These are phyloP conservation scores for Fusarium guadeloupense DNA, from an alignment of 2,329 filamentous ascomycete species.

Conservation along the genomic window DNA sequence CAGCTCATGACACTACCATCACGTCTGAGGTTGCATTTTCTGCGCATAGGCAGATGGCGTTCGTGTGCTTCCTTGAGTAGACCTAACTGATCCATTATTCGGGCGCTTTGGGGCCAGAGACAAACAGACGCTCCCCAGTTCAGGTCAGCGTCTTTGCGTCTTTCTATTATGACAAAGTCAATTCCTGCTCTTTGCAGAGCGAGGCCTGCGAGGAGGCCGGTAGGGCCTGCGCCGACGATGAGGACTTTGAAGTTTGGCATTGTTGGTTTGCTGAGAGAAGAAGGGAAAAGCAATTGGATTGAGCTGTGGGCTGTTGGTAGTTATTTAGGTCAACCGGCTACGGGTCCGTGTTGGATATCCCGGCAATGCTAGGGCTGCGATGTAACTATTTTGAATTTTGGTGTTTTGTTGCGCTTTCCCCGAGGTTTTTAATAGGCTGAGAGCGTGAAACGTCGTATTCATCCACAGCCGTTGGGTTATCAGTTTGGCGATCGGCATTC, in stretches of 20 bases:
- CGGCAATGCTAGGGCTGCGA: not conserved
- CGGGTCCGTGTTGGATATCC: not conserved
- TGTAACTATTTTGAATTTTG: not conserved
- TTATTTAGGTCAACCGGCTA: not conserved
- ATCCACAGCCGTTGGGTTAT: constrained; percentile 14
- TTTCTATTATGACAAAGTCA: constrained; percentile 15
- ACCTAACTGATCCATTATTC: constrained; percentile 17
- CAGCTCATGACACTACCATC: constrained; percentile 19
- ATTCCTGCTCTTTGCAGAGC: constrained; percentile 9
- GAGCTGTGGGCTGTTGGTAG: not conserved
- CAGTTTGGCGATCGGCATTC: constrained; percentile 14
- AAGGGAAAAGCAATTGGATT: not conserved
- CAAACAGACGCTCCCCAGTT: constrained; percentile 23
- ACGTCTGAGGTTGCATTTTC: constrained; percentile 18
- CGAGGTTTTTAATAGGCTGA: not conserved
- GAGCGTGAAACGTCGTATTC: not conserved
- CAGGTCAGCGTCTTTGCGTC: constrained; percentile 10
- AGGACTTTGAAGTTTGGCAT: constrained; percentile 24
- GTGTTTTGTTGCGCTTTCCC: not conserved
- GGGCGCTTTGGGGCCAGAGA: constrained; percentile 22
- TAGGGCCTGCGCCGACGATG: constrained; percentile 19
- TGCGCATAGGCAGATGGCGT: constrained; percentile 8
- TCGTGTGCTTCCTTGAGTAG: constrained; percentile 5
- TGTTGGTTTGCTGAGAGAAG: not conserved
- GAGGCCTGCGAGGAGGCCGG: constrained; percentile 11